Evolutionary conservation across 164 flowering plant genomes (phyloP).

Genomic region (Aristolochia contorta): DNA sequence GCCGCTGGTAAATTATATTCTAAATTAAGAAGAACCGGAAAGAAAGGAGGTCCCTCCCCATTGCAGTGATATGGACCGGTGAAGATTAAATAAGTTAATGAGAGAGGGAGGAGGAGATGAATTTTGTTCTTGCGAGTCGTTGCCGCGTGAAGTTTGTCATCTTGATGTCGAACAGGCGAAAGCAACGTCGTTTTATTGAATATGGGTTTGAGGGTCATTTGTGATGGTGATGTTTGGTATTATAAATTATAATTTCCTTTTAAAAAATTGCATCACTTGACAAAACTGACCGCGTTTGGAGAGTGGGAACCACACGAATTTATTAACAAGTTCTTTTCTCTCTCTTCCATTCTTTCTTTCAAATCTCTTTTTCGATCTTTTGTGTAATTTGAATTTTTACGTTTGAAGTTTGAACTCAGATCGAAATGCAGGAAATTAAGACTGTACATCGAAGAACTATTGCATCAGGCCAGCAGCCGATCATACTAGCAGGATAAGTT

Average conservation of each 20-base stretch:
- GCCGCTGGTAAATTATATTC: not conserved
- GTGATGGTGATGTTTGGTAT: not conserved
- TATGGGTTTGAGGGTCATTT: slow-evolving; percentile 7
- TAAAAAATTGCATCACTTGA: not conserved
- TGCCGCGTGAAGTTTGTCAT: slow-evolving; percentile 13
- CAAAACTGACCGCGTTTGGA: not conserved
- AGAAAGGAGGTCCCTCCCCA: not conserved
- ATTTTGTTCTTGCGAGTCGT: not conserved
- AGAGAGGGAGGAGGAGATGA: not conserved
- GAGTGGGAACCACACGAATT: no score
- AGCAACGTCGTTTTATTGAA: slow-evolving; percentile 2
- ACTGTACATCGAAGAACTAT: no score
- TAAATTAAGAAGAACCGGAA: no score
- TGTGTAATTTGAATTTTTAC: no score
- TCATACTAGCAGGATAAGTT: no score
- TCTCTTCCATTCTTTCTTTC: no score
- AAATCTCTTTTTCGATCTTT: no score
- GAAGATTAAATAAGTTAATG: not conserved
- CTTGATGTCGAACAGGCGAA: slow-evolving; percentile 11
- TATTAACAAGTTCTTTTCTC: no score
- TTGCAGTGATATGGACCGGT: slow-evolving; percentile 5
- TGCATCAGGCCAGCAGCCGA: no score
- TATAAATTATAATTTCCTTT: not conserved
- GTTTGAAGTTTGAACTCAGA: no score
- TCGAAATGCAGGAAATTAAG: no score